Percentiles rank a stretch among this genome's conserved stretches.
phyloP scores from a whole-genome alignment of 2,329 filamentous ascomycete species.

The Ophiostoma triangulosporum region DNA sequence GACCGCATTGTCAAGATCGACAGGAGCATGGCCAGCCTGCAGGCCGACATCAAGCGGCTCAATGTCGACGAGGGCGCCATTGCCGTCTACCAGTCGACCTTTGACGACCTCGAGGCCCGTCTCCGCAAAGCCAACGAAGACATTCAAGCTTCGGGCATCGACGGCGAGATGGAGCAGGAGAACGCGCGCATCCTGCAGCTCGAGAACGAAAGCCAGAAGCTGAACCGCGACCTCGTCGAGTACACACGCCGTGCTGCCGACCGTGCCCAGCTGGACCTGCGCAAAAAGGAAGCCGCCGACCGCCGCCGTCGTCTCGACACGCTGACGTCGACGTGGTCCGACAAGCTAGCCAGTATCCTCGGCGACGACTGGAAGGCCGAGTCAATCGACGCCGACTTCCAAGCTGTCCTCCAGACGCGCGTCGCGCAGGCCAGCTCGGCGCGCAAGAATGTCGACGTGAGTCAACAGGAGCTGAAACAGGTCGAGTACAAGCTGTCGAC shows the following conservation, averaged over 20 bases:
- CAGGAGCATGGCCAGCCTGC: conserved; percentile 50
- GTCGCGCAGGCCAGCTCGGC: conserved; percentile 45
- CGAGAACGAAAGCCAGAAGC: conserved; percentile 56
- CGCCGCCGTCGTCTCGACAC: conserved; percentile 64
- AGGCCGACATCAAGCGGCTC: conserved; percentile 57
- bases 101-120: conserved; percentile 52
- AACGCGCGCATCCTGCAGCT: conserved; percentile 53
- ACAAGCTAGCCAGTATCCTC: conserved; percentile 53
- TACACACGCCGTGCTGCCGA: conserved; percentile 71
- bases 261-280: conserved; percentile 68
- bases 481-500: conserved; percentile 59
- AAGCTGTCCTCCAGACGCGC: conserved; percentile 46
- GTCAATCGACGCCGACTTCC: conserved; percentile 58
- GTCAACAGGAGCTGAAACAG: conserved; percentile 60
- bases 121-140: conserved; percentile 50
- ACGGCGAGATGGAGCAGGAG: conserved; percentile 53
- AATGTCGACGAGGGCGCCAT: conserved; percentile 76
- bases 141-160: conserved; percentile 51
- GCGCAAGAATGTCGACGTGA: conserved; percentile 55
- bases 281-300: conserved; percentile 67
- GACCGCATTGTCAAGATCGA: conserved; percentile 64
- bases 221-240: conserved; percentile 71
- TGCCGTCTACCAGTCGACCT: conserved; percentile 60
- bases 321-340: conserved; percentile 59
- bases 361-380: conserved; percentile 54